These are phyloP conservation scores for Suillus occidentalis DNA, from an alignment of 768 basidiomycete species.

Conservation along the genomic window DNA sequence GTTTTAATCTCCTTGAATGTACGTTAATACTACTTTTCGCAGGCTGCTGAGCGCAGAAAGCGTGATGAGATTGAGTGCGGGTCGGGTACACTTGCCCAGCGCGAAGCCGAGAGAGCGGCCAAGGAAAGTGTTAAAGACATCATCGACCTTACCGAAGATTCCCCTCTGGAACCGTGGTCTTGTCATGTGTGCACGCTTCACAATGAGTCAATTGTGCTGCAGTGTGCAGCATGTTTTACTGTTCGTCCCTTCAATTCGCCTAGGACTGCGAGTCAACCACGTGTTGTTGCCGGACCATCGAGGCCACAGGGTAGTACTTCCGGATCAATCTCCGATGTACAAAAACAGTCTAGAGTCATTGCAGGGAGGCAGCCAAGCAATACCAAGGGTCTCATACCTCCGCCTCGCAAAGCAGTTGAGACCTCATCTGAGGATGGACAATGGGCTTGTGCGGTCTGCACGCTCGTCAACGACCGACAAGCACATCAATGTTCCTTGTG, in stretches of 20 bases:
- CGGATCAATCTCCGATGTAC: not conserved
- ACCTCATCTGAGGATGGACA: constrained; percentile 18
- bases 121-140: constrained; percentile 57
- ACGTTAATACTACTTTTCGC: constrained; percentile 1
- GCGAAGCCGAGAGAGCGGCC: constrained; percentile 69
- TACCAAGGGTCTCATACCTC: not conserved
- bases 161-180: constrained; percentile 37
- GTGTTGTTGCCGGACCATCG: constrained; percentile 10
- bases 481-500: constrained; percentile 66
- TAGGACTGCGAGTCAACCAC: not conserved
- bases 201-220: constrained; percentile 45
- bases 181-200: constrained; percentile 61
- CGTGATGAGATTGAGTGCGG: constrained; percentile 77
- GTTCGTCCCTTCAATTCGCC: constrained; percentile 30
- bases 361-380: constrained; percentile 7
- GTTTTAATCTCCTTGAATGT: not conserved
- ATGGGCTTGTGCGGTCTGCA: constrained; percentile 64
- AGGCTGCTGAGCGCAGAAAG: constrained; percentile 86
- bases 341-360: not conserved
- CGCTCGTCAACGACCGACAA: constrained; percentile 56
- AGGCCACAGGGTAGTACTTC: constrained; percentile 24
- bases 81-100: constrained; percentile 52
- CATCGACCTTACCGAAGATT: constrained; percentile 56
- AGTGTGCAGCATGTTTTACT: constrained; percentile 58
- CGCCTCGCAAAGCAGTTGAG: not conserved